Evolutionary conservation across 176 grass and related monocot species (phyloP).

Genomic region (Areca catechu): DNA sequence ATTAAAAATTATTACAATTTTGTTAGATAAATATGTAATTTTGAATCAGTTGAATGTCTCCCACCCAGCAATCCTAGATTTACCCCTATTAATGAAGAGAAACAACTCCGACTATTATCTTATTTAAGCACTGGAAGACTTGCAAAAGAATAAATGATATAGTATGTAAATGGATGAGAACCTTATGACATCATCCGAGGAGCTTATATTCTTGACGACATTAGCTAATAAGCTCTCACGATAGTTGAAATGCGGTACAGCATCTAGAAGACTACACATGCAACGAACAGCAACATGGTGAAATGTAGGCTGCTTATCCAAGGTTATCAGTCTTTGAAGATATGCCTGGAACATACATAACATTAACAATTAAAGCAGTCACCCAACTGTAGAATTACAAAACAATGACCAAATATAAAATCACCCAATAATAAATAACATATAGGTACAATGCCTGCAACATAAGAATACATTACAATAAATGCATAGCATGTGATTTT

Average conservation of each 20-base stretch:
- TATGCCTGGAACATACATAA: conserved; percentile 47
- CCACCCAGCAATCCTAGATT: too few relatives aligned
- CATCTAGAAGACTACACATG: conserved; percentile 68
- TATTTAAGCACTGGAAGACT: background rate
- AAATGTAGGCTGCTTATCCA: conserved; percentile 59
- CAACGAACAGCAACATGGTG: conserved; percentile 60
- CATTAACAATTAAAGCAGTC: background rate
- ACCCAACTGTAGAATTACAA: background rate
- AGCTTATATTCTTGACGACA: conserved; percentile 81
- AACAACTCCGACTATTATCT: background rate
- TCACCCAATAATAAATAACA: too few relatives aligned
- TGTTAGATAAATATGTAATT: too few relatives aligned
- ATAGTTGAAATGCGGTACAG: conserved; percentile 85
- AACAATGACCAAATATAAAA: too few relatives aligned
- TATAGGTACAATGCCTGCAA: too few relatives aligned
- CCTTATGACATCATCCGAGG: conserved; percentile 74
- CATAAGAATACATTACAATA: too few relatives aligned
- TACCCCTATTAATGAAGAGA: conserved; percentile 3
- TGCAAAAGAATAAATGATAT: background rate
- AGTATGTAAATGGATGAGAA: background rate
- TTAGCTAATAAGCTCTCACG: conserved; percentile 63
- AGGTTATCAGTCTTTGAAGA: conserved; percentile 52
- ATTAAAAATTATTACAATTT: too few relatives aligned
- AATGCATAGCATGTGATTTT: too few relatives aligned
- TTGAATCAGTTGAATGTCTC: too few relatives aligned